Base-by-base conservation (phyloP, 1,139 yeast species). In the Debaryomyces nepalensis region DNA sequence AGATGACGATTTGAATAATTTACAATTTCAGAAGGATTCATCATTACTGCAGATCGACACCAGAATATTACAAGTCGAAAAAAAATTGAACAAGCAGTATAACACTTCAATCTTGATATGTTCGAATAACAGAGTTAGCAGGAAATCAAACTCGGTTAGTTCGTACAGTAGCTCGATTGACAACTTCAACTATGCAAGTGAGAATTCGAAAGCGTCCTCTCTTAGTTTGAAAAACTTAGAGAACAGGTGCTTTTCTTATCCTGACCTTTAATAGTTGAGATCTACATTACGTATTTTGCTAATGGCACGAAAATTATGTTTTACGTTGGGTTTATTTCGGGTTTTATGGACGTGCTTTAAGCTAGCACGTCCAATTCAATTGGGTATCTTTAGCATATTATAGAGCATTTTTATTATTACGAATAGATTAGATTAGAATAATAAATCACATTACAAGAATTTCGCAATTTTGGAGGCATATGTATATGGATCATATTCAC, bases 1-100 rank as follows among this genome's bases (percentile, higher is more conserved):
- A 2, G 55, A 54, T 26, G 70, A 70, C 46, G 78, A 73, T 52
- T 63, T 73, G 53, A 64, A 70, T 46, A 72, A 70, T 54, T 58
- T 71, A 40, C 68, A 63, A 48, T 51, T 68, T 29, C 75, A 70
- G 47, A 64, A 64, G 46, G 70, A 66, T 47, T 46, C 64, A 10
- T 59, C 66, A 21, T 43, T 59, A 29, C 49, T 63, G 44, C 63
- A 70, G 54, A 52, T 65, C 44, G 68, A 68, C 50, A 58, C 73
- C 41, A 64, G 64, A 52, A 47, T 67, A 42, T 48, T 57, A 24
- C 61, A 67, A 49, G 61, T 66, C 43, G 66, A 64, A 51, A 66
- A 61, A 33, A 57, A 57, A 40, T 57, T 66, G 47, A 64, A 64
- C 43, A 48, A 53, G 31, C 64, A 63, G 33, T 58, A 53, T 44